phyloP scores from a whole-genome alignment of 257 asterid species.

The Leonotis leonurus region DNA sequence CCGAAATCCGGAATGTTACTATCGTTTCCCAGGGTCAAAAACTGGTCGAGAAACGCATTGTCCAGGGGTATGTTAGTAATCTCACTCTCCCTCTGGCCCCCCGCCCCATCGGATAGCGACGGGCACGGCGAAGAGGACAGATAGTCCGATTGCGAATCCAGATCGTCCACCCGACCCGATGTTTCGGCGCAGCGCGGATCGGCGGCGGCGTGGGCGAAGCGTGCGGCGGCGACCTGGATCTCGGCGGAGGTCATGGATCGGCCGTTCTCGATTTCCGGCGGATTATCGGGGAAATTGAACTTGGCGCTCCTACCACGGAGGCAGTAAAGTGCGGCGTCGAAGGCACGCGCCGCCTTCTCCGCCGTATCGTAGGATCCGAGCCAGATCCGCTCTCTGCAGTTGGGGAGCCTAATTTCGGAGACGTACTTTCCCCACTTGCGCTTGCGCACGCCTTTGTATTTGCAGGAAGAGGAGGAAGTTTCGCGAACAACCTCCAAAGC shows the following conservation, averaged over 20 bases:
- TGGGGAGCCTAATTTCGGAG: constrained; percentile 57
- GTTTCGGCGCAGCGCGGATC: background rate
- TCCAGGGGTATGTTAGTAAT: constrained; percentile 42
- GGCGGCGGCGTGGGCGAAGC: constrained; percentile 35
- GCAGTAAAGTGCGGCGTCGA: constrained; percentile 62
- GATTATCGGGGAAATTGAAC: constrained; percentile 57
- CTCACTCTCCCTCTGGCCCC: constrained; percentile 26
- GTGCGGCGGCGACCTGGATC: constrained; percentile 65
- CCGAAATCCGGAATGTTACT: constrained; percentile 37
- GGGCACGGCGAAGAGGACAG: constrained; percentile 44
- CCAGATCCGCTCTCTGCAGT: constrained; percentile 66
- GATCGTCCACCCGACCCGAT: constrained; percentile 27
- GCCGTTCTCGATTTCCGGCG: constrained; percentile 40
- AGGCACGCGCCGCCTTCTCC: constrained; percentile 59
- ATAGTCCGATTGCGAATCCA: constrained; percentile 31
- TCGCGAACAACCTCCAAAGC: background rate
- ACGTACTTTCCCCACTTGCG: constrained; percentile 72
- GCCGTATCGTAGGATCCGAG: constrained; percentile 58
- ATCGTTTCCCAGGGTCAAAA: constrained; percentile 20
- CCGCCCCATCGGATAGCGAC: constrained; percentile 34
- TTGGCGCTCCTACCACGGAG: constrained; percentile 56
- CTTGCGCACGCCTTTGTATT: constrained; percentile 55
- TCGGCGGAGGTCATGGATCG: constrained; percentile 45
- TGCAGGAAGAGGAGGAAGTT: constrained; percentile 26
- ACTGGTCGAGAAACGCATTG: constrained; percentile 32